Conservation (phyloP, 352 stramenopile species). For the Pythium monospermum region DNA sequence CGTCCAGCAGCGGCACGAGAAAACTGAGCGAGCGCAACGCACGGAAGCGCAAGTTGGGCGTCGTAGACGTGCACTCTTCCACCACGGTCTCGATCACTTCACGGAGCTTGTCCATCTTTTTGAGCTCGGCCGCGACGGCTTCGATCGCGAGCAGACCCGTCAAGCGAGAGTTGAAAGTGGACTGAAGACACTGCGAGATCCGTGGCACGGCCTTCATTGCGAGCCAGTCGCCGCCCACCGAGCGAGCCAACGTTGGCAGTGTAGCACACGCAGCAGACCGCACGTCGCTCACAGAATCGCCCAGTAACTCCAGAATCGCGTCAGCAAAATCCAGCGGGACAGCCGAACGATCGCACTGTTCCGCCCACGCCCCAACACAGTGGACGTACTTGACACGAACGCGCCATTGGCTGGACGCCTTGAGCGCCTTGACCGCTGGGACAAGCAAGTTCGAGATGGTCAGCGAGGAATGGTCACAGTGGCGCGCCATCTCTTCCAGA, state of each 20-base stretch:
- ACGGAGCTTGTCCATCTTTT: constrained; percentile 63
- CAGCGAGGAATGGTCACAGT: constrained; percentile 65
- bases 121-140: constrained; percentile 49
- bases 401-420: constrained; percentile 69
- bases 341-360: constrained; percentile 48
- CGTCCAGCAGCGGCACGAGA: constrained; percentile 65
- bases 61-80: constrained; percentile 75
- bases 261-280: constrained; percentile 57
- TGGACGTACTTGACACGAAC: constrained; percentile 84
- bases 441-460: constrained; percentile 67
- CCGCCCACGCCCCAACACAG: constrained; percentile 76
- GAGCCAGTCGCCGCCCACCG: constrained; percentile 76
- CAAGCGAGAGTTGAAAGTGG: constrained; percentile 67
- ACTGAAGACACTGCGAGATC: constrained; percentile 57
- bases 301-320: constrained; percentile 59
- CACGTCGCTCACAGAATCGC: constrained; percentile 70
- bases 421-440: constrained; percentile 58
- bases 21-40: constrained; percentile 62
- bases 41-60: constrained; percentile 76
- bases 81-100: constrained; percentile 61
- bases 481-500: constrained; percentile 75
- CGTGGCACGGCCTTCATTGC: constrained; percentile 57
- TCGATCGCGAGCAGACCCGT: constrained; percentile 70
- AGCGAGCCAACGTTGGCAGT: constrained; percentile 56
- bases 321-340: constrained; percentile 69